Base-by-base conservation (phyloP, 441 rosid species). In the Gossypium schwendimanii region DNA sequence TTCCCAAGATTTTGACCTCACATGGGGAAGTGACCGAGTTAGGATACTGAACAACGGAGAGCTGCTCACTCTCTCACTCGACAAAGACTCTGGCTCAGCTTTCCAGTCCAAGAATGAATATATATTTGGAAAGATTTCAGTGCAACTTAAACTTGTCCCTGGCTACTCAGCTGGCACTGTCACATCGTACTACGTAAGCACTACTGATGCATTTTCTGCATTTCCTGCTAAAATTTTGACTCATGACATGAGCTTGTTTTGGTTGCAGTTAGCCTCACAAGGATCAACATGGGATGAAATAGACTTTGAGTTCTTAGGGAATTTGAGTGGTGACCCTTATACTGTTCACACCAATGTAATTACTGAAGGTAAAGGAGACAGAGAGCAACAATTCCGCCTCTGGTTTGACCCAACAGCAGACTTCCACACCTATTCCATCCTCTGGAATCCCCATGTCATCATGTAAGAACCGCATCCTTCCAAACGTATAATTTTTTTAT, bases 201-300 rank as follows among this genome's bases (percentile, higher is more conserved):
- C 0, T 4, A 6, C 15, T 49, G n/a, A 2, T 31, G 10, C 18
- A 21, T 72, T n/a, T 11, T 23, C 7, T 10, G 17, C 28, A 39
- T 66, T 47, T 11, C 9, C 33, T 66, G 17, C 31, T 45, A 49
- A 68, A n/a, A n/a, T 15, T 10, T 52, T 24, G n/a, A 57, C 7
- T 31, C 61, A 57, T 45, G 33, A 14, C 58, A 24, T 15, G 24
- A 3, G 15, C 3, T 50, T 50, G 21, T 36, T 61, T 9, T 6
- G 21, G 15, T 14, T 75, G 70, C 76, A 87, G 90, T 59, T 89
- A 9, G 73, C 85, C 18, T 83, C 93, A 0, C 70, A 79, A 18
- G 93, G 90, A 64, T 81, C 86, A 11, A 77, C 82, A 0, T 86
- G 91, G 90, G 93, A 87, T 75, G 90, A 89, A 80, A 84, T 89